Evolutionary conservation across 768 basidiomycete genomes (phyloP).

Genomic region (Fistulinella prunicolor): DNA sequence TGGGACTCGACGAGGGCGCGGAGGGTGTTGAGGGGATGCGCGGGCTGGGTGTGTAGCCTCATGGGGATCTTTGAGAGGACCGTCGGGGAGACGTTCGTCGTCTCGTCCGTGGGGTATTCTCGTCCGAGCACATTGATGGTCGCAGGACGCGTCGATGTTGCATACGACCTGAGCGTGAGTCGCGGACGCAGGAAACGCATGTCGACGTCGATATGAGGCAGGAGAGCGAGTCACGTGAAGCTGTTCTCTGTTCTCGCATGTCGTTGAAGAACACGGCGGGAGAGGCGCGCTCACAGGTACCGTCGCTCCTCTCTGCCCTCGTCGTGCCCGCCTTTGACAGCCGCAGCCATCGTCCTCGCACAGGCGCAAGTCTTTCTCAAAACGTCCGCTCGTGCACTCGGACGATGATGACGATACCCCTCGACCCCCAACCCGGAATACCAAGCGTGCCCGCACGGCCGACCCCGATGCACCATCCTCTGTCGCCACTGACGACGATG

Average conservation of each 20-base stretch:
- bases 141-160: constrained; percentile 10
- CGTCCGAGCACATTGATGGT: constrained; percentile 56
- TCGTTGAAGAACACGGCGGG: constrained; percentile 13
- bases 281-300: constrained; percentile 22
- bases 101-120: constrained; percentile 70
- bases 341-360: constrained; percentile 19
- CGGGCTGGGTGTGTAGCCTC: constrained; percentile 68
- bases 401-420: constrained; percentile 36
- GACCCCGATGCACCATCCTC: constrained; percentile 27
- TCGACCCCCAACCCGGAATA: constrained; percentile 44
- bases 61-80: constrained; percentile 80
- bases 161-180: constrained; percentile 11
- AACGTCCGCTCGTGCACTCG: constrained; percentile 35
- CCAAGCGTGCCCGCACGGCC: constrained; percentile 26
- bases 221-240: constrained; percentile 9
- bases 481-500: constrained; percentile 38
- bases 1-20: constrained; percentile 82
- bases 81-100: constrained; percentile 82
- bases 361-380: constrained; percentile 19
- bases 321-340: constrained; percentile 6
- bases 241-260: constrained; percentile 4
- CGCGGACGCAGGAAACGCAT: constrained; percentile 19
- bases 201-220: constrained; percentile 2
- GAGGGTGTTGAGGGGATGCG: constrained; percentile 86
- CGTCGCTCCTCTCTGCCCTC: not conserved